Percentiles rank a stretch among this genome's conserved stretches.
These are phyloP conservation scores for Neostapfia colusana DNA, from an alignment of 176 grass and related monocot species.

Conservation along the genomic window DNA sequence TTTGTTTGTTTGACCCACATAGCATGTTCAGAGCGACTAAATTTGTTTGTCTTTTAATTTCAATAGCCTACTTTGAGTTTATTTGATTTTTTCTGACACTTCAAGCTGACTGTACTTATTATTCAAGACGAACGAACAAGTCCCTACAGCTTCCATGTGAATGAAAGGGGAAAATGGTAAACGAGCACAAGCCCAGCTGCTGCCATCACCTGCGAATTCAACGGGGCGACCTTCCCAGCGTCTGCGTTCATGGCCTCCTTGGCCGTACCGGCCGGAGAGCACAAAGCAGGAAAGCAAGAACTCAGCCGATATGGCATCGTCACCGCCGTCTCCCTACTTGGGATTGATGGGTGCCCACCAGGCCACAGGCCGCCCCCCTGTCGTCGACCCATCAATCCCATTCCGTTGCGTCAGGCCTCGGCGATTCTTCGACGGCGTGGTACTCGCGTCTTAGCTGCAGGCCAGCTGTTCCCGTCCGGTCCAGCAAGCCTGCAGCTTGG, in stretches of 20 bases:
- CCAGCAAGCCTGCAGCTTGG: not conserved
- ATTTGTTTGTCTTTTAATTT: not conserved
- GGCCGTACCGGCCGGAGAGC: not conserved
- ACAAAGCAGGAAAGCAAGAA: slow-evolving; percentile 38
- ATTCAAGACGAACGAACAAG: not conserved
- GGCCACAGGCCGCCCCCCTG: too few species aligned
- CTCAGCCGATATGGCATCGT: slow-evolving; percentile 31
- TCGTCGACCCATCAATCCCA: too few species aligned
- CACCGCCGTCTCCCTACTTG: slow-evolving; percentile 3
- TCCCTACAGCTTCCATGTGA: not conserved
- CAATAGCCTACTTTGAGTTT: not conserved
- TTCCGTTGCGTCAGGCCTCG: too few species aligned
- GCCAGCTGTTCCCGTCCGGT: not conserved
- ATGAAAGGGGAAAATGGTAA: slow-evolving; percentile 41
- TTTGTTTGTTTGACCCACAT: not conserved
- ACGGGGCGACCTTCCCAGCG: slow-evolving; percentile 26
- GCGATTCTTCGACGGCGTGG: not conserved
- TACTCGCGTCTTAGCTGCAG: not conserved
- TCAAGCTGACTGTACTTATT: not conserved
- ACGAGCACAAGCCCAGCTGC: slow-evolving; percentile 44
- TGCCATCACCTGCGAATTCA: slow-evolving; percentile 53
- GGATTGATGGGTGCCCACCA: too few species aligned
- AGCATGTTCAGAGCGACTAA: not conserved
- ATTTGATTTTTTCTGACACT: not conserved
- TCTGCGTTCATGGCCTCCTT: not conserved